Percentiles rank a stretch among this genome's conserved stretches.
phyloP scores from a whole-genome alignment of 1,284 basidiomycete genomes.

The Inonotus obliquus region DNA sequence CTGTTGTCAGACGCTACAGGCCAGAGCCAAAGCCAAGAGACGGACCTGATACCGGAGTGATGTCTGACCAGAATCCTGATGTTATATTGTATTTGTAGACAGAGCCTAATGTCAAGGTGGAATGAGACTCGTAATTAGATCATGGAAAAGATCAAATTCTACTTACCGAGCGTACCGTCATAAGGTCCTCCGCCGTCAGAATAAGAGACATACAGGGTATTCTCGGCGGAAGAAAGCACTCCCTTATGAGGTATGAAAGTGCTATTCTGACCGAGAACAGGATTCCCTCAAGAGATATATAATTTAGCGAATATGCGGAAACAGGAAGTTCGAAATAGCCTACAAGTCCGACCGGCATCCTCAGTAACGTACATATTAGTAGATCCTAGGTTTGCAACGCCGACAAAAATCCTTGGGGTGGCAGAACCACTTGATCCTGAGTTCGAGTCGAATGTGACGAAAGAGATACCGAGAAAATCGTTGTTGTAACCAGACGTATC shows the following conservation, averaged over 20 bases:
- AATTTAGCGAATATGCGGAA: background rate
- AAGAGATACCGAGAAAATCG: constrained; percentile 54
- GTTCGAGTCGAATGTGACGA: constrained; percentile 61
- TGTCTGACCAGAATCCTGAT: constrained; percentile 47
- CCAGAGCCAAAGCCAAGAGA: background rate
- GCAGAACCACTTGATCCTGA: constrained; percentile 47
- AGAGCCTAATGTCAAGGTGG: constrained; percentile 27
- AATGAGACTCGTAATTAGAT: background rate
- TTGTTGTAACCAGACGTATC: constrained; percentile 53
- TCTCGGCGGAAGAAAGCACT: constrained; percentile 52
- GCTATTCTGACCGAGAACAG: constrained; percentile 52
- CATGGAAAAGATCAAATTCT: background rate
- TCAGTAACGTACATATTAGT: constrained; percentile 52
- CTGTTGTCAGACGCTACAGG: constrained; percentile 12
- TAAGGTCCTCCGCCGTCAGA: constrained; percentile 47
- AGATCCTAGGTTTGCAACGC: constrained; percentile 52
- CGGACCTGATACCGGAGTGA: constrained; percentile 41
- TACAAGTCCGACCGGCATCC: constrained; percentile 54
- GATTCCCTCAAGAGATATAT: constrained; percentile 38
- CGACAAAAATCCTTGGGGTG: constrained; percentile 62
- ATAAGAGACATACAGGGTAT: constrained; percentile 54
- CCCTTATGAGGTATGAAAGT: constrained; percentile 62
- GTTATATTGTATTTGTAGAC: constrained; percentile 51
- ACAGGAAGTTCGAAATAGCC: constrained; percentile 9
- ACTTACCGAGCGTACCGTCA: constrained; percentile 39